These are phyloP conservation scores for Penstemon barbatus DNA, from an alignment of 257 asterid species.

Conservation along the genomic window DNA sequence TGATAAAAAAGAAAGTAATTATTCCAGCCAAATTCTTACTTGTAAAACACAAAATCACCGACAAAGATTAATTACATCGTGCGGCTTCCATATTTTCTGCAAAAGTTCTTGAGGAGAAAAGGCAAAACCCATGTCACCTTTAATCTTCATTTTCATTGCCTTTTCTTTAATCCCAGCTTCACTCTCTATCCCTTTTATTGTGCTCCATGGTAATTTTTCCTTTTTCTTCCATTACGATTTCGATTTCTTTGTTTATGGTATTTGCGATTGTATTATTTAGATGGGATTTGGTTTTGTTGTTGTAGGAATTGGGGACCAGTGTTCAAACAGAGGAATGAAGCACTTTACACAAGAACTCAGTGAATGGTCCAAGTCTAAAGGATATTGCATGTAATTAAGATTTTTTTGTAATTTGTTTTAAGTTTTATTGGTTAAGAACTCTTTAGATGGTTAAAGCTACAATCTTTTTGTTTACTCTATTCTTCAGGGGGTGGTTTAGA, in stretches of 20 bases:
- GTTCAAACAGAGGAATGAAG: constrained; percentile 69
- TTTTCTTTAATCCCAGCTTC: constrained; percentile 42
- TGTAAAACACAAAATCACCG: too few relatives aligned
- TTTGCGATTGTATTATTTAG: constrained; percentile 2
- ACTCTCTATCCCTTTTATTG: constrained; percentile 70
- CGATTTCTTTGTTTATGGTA: not conserved
- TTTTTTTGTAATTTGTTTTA: not conserved
- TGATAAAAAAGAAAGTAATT: too few relatives aligned
- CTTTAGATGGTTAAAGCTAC: not conserved
- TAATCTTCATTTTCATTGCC: constrained; percentile 35
- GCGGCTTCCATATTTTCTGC: constrained; percentile 33
- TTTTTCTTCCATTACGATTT: not conserved
- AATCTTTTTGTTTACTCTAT: not conserved
- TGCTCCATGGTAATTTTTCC: constrained; percentile 72
- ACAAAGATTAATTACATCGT: not conserved
- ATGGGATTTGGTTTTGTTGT: constrained; percentile 23
- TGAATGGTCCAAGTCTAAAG: constrained; percentile 61
- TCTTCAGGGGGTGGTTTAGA: too few relatives aligned
- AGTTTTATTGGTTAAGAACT: not conserved
- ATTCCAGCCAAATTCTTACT: too few relatives aligned
- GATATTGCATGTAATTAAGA: constrained; percentile 66
- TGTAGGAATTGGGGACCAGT: constrained; percentile 91
- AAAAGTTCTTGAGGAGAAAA: constrained; percentile 28
- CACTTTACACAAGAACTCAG: constrained; percentile 71
- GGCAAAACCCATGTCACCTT: constrained; percentile 30